phyloP scores from a whole-genome alignment of 169 alveolate genomes.

The Perkinsus chesapeaki region DNA sequence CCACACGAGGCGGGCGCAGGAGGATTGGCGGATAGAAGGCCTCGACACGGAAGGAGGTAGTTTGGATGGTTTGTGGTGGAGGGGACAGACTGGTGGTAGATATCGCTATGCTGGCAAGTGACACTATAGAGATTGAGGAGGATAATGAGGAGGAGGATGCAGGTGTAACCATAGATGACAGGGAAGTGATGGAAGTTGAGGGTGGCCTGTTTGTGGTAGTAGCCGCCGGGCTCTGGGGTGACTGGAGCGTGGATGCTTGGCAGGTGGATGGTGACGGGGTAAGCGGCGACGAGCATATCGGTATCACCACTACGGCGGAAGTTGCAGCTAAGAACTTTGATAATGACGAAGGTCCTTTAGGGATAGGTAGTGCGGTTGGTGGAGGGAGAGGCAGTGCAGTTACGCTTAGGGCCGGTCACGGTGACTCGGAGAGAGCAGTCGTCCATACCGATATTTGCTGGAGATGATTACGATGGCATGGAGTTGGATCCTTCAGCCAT shows the following conservation, averaged over 20 bases:
- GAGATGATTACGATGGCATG: background rate
- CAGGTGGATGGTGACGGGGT: background rate
- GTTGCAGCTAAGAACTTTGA: background rate
- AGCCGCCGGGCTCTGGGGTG: background rate
- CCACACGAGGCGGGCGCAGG: background rate
- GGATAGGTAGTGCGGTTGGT: background rate
- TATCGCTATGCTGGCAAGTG: background rate
- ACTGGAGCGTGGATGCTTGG: background rate
- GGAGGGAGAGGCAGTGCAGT: no score
- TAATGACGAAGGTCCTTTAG: background rate
- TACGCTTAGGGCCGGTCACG: background rate
- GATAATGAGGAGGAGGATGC: background rate
- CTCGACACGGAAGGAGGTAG: background rate
- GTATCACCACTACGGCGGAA: background rate
- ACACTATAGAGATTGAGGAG: background rate
- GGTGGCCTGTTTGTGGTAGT: background rate
- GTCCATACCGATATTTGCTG: background rate
- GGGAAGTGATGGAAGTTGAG: background rate
- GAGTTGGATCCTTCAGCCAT: background rate
- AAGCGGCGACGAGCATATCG: background rate
- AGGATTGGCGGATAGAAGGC: background rate
- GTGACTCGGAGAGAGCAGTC: background rate
- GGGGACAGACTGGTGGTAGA: background rate
- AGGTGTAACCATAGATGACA: background rate
- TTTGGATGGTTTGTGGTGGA: background rate